Evolutionary conservation across 352 stramenopile genomes (phyloP), one percentile per base, ranked within the genome.

Genomic region (Phytophthora palmivora): DNA sequence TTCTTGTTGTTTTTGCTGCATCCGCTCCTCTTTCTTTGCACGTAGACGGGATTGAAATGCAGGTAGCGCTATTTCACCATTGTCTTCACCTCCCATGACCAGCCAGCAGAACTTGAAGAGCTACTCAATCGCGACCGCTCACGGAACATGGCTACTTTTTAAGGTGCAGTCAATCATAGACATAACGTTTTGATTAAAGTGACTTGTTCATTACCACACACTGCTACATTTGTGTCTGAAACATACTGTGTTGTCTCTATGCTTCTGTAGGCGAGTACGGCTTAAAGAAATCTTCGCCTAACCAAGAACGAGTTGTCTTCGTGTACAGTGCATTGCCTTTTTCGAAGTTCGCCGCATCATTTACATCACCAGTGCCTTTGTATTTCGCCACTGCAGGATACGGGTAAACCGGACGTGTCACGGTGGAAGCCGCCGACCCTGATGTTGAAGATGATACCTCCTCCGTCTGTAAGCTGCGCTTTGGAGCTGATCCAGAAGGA

Each of bases 21-120:
- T 47, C 7, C 81, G 74, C 42, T 90, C 76, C 16, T 88, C 78
- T 8, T 79, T 73, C 51, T 92, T 92, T 8, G 84, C 79, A 16
- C 76, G 79, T 6, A 91, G 53, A 6, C 70, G 70, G 1, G 84
- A 91, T 34, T 87, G 79, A 34, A 82, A 84, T 8, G 57, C 50
- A 4, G 51, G 52, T 9, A 34, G 2, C 2, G 41, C 34, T 2
- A 14, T 21, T 15, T 61, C 51, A 6, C 16, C 43, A 58, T 47
- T 53, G 12, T 54, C 50, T 19, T 58, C 50, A 1, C 47, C 38
- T 10, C 42, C 42, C 57, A 65, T 65, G 37, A 30, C 18, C 4
- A n/a, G n/a, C n/a, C n/a, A n/a, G n/a, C n/a, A n/a, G n/a, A n/a
- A n/a, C n/a, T n/a, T n/a, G 30, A 14, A 14, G 9, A 14, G 15